These are phyloP conservation scores for Pseudogymnoascus verrucosus DNA, from an alignment of 2,329 filamentous ascomycete species.

Conservation along the genomic window DNA sequence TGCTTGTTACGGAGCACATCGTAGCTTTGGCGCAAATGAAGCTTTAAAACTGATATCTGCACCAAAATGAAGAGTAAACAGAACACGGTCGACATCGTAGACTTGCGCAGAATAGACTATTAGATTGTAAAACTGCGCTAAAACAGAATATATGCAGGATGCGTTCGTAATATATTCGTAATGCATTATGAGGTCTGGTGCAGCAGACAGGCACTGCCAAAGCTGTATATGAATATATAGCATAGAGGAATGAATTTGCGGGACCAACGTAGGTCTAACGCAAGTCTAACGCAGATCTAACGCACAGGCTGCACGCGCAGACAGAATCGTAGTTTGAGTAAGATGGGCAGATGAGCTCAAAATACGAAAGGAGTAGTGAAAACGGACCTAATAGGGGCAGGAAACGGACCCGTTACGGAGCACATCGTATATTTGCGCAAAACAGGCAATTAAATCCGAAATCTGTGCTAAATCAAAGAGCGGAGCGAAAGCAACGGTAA, in stretches of 20 bases:
- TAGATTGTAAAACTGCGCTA: background rate
- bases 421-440: background rate
- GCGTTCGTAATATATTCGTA: background rate
- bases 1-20: background rate
- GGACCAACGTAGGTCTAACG: too few species aligned
- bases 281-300: too few species aligned
- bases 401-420: background rate
- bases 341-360: too few species aligned
- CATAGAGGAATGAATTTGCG: too few species aligned
- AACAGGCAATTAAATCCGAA: too few species aligned
- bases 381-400: background rate
- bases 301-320: too few species aligned
- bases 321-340: too few species aligned
- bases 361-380: background rate
- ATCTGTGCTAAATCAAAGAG: background rate
- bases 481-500: background rate
- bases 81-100: background rate
- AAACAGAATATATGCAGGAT: background rate
- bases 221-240: too few species aligned
- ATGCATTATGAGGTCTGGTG: background rate
- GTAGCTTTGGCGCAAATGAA: background rate
- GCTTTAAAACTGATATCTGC: background rate
- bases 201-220: background rate
- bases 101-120: background rate
- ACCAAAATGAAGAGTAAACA: background rate